Percentiles rank a stretch among this genome's conserved stretches.
Conservation (phyloP, 2,329 filamentous ascomycete species). For the Colletotrichum sp. region DNA sequence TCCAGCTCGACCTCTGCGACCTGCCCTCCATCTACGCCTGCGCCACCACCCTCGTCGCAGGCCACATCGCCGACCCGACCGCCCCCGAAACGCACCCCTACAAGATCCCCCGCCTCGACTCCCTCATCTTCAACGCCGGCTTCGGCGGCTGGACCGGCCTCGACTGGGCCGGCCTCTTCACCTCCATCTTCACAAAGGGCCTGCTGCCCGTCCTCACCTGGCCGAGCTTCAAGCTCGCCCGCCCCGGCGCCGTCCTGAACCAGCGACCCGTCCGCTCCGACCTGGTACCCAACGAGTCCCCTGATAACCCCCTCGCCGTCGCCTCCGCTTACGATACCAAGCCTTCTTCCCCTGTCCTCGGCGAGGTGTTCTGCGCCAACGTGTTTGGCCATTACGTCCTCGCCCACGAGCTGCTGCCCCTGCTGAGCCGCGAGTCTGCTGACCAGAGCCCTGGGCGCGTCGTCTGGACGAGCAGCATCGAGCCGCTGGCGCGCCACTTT, state of each 20-base stretch:
- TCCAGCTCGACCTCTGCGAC: conserved; percentile 67
- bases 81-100: conserved; percentile 35
- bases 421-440: conserved; percentile 62
- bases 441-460: conserved; percentile 65
- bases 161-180: conserved; percentile 67
- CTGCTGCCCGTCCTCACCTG: conserved; percentile 74
- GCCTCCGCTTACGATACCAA: conserved; percentile 39
- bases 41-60: conserved; percentile 50
- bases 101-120: conserved; percentile 74
- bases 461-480: conserved; percentile 87
- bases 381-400: conserved; percentile 96
- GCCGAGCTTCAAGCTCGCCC: conserved; percentile 76
- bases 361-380: conserved; percentile 88
- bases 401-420: conserved; percentile 77
- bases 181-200: conserved; percentile 60
- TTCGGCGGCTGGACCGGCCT: conserved; percentile 87
- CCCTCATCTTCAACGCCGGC: conserved; percentile 85
- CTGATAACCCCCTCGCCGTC: conserved; percentile 1
- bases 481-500: conserved; percentile 63
- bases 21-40: conserved; percentile 55
- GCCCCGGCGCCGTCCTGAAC: conserved; percentile 49
- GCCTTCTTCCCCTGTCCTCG: conserved; percentile 65
- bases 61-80: conserved; percentile 50
- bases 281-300: conserved; percentile 14
- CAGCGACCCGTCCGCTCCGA: conserved; percentile 33